phyloP scores from a whole-genome alignment of 2,329 filamentous ascomycete genomes.

The Nothopassalora personata region DNA sequence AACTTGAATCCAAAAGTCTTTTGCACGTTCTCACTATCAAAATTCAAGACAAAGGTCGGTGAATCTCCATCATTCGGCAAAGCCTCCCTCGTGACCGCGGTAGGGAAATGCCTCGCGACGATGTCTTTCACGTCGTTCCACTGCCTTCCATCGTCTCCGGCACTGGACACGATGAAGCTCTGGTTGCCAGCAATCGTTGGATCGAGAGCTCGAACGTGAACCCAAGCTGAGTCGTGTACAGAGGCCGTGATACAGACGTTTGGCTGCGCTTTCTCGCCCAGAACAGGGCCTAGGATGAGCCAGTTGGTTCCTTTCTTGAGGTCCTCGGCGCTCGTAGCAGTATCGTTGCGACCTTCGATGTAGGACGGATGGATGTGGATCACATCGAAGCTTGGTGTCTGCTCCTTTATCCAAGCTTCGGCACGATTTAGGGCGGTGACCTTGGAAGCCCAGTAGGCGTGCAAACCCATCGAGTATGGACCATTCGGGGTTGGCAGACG shows the following conservation, averaged over 20 bases:
- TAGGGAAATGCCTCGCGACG: conserved; percentile 16
- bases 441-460: conserved; percentile 29
- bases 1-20: conserved; percentile 16
- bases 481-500: conserved; percentile 12
- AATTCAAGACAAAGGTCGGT: not conserved
- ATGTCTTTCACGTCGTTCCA: conserved; percentile 19
- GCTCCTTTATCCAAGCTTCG: conserved; percentile 22
- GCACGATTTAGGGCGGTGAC: conserved; percentile 20
- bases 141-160: conserved; percentile 12
- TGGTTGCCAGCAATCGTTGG: conserved; percentile 16
- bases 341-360: conserved; percentile 29
- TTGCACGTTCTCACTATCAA: conserved; percentile 17
- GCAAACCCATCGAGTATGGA: conserved; percentile 17
- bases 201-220: conserved; percentile 30
- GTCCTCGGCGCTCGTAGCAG: conserved; percentile 19
- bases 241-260: not conserved
- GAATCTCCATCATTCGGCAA: conserved; percentile 9
- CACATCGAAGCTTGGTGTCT: conserved; percentile 28
- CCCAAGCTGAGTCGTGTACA: conserved; percentile 29
- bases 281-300: conserved; percentile 14
- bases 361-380: conserved; percentile 29
- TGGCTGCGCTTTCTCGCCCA: conserved; percentile 11
- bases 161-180: conserved; percentile 15
- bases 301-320: conserved; percentile 23
- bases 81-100: conserved; percentile 4